Evolutionary conservation across 2,329 filamentous ascomycete genomes (phyloP), one percentile per base, ranked within the genome.

Genomic region (Colletotrichum incanum): DNA sequence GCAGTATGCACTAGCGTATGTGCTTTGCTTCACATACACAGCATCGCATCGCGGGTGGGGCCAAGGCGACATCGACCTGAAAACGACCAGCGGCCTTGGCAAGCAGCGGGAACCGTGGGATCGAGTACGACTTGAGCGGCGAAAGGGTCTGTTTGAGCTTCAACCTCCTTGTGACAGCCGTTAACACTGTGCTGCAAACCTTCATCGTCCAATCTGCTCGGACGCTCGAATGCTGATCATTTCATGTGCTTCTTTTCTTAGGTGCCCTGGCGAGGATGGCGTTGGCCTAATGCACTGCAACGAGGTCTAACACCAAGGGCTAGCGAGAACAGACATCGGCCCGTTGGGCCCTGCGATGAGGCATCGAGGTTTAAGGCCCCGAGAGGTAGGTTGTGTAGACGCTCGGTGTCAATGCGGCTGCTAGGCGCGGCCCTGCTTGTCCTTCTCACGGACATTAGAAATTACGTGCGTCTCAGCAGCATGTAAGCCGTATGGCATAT

Each of bases 1-100:
- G 26, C 58, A 54, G 31, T 54, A 64, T 64, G 37, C 43, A 37
- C 54, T 20, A 54, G 34, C 43, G 70, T 54, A 16, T 56, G 59
- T 72, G 54, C 67, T 58, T 56, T 39, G n/a, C 54, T 23, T 23
- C 34, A 4, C 54, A 23, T 55, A 26, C 71, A 50, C 54, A 37
- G 39, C 62, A 71, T 71, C 31, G 52, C 71, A 43, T 66, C 63
- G 41, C 41, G 41, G 50, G 58, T 66, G 47, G 65, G 39, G 52
- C 52, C 18, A 41, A 28, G 20, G 49, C 39, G 43, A 43, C 26
- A 39, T 65, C 62, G 67, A 73, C 71, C 71, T 73, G 71, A 71
- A 73, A 73, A 71, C 67, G 47, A 58, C 71, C 55, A 71, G 18
- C 47, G 26, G 67, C 23, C 71, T 73, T 73, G 67, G 67, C 71